phyloP scores from a whole-genome alignment of 164 flowering plant genomes.

The Protea cynaroides region DNA sequence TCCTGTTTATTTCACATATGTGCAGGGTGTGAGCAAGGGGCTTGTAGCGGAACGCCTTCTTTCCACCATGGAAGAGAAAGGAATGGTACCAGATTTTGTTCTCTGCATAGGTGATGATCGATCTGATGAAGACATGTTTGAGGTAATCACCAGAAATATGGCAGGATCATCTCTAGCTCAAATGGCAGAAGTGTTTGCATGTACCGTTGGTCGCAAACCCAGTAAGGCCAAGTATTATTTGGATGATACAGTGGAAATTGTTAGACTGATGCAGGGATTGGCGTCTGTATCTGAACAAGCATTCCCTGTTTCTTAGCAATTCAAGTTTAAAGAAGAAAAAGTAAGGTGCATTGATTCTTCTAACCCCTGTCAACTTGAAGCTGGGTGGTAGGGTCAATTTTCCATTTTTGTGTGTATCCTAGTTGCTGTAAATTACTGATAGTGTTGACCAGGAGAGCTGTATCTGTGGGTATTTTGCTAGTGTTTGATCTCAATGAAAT shows the following conservation, averaged over 20 bases:
- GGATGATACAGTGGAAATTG: neutral
- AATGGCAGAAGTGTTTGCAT: neutral
- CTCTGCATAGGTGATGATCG: neutral
- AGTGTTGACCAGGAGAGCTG: neutral
- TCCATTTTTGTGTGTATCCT: neutral
- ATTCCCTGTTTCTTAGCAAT: neutral
- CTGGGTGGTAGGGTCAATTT: neutral
- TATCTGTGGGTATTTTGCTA: neutral
- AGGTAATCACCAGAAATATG: neutral
- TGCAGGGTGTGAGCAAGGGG: constrained; percentile 1
- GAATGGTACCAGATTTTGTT: neutral
- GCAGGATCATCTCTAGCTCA: neutral
- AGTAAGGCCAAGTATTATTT: neutral
- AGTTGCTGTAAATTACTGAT: neutral
- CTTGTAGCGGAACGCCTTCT: neutral
- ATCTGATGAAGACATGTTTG: constrained; percentile 1
- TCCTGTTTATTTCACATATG: neutral
- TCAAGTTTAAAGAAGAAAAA: neutral
- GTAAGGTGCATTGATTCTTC: neutral
- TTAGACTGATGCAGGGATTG: neutral
- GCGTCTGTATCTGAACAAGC: neutral
- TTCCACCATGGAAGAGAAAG: neutral
- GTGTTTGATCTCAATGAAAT: neutral
- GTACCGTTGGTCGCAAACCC: neutral
- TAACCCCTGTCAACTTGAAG: neutral